Evolutionary conservation across 768 basidiomycete species (phyloP).

Genomic region (Leucogyrophana mollusca): DNA sequence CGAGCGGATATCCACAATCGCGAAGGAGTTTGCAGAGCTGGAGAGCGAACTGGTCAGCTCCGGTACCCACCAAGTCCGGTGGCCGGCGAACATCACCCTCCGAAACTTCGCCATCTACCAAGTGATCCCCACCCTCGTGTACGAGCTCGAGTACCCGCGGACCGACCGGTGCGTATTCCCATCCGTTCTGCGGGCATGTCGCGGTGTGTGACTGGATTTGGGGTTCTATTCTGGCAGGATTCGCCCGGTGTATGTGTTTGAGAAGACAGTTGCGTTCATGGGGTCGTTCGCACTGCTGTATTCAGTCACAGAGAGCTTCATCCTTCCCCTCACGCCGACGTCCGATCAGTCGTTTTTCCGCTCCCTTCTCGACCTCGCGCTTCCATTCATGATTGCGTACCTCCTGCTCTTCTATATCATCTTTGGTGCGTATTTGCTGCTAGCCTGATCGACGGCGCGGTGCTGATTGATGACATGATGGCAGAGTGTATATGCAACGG

Average conservation of each 20-base stretch:
- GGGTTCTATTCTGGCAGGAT: too few relatives aligned
- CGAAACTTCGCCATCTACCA: constrained; percentile 84
- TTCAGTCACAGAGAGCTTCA: constrained; percentile 91
- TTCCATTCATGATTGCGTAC: constrained; percentile 94
- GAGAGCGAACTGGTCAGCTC: constrained; percentile 72
- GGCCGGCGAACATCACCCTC: constrained; percentile 83
- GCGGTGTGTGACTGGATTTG: too few relatives aligned
- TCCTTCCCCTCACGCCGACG: constrained; percentile 77
- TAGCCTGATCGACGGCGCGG: constrained; percentile 1
- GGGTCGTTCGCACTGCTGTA: constrained; percentile 95
- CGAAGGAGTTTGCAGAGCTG: constrained; percentile 74
- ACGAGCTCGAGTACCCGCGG: constrained; percentile 94
- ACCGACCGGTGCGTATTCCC: constrained; percentile 63
- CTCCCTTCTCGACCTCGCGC: constrained; percentile 78
- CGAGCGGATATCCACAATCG: constrained; percentile 60
- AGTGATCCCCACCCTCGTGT: constrained; percentile 89
- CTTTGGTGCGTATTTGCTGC: constrained; percentile 50
- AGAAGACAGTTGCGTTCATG: constrained; percentile 81
- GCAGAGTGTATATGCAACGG: constrained; percentile 95
- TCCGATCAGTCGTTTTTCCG: constrained; percentile 70
- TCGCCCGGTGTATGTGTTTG: constrained; percentile 51
- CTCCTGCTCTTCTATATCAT: constrained; percentile 84
- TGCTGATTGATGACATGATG: neutral
- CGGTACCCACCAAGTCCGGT: constrained; percentile 66
- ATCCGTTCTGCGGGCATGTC: too few relatives aligned